A percentile compares a stretch with the other conserved stretches of the same genome.
Conservation (phyloP, 352 stramenopile genomes). For the Pythium insidiosum region DNA sequence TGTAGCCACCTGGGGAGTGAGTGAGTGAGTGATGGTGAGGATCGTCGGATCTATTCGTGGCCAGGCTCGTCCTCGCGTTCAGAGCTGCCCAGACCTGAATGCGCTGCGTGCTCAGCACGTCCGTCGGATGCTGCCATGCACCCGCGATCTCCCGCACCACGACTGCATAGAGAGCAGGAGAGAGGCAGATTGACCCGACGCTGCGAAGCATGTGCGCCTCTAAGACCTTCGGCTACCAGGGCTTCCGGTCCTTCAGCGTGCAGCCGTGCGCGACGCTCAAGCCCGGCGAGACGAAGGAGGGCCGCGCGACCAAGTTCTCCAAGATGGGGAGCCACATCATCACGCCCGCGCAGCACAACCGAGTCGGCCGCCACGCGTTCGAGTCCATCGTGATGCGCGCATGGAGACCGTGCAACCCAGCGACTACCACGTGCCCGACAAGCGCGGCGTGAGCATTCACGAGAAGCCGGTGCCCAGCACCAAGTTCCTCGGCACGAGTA, state of each 20-base stretch:
- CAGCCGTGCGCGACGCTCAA: constrained; percentile 73
- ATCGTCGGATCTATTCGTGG: too few species aligned
- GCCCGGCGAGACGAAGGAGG: constrained; percentile 56
- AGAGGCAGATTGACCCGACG: too few species aligned
- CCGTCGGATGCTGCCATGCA: too few species aligned
- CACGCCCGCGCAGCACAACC: constrained; percentile 42
- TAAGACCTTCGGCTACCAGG: constrained; percentile 53
- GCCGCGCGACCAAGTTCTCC: constrained; percentile 69
- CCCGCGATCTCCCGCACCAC: too few species aligned
- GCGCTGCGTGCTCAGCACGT: too few species aligned
- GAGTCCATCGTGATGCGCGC: constrained; percentile 39
- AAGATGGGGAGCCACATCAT: constrained; percentile 68
- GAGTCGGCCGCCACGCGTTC: constrained; percentile 38
- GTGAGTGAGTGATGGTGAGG: too few species aligned
- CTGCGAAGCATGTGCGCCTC: too few species aligned
- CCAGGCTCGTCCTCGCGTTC: too few species aligned
- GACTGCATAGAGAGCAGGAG: too few species aligned
- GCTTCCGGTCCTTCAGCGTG: constrained; percentile 60
- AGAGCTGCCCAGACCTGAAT: too few species aligned
- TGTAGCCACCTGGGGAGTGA: too few species aligned
- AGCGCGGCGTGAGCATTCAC: constrained; percentile 40
- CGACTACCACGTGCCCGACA: constrained; percentile 60
- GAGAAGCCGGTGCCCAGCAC: constrained; percentile 19
- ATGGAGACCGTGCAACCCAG: constrained; percentile 31
- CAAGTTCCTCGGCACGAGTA: constrained; percentile 53